Percentiles rank a stretch among this genome's conserved stretches.
Conservation (phyloP, 345 rosid genomes). For the Eucalyptus cloeziana region DNA sequence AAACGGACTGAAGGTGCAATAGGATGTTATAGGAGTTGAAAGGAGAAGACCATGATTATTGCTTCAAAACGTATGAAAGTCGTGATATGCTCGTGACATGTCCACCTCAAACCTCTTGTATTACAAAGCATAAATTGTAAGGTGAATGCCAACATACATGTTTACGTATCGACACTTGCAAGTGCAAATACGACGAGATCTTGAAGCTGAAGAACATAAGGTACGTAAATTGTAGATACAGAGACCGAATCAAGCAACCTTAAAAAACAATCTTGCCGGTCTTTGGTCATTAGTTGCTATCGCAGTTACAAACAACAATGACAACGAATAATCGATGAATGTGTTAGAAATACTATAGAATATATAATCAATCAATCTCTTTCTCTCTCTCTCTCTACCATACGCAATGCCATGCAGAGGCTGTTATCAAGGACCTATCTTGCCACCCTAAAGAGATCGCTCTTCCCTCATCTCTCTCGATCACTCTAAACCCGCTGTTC, state of each 20-base stretch:
- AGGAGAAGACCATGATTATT: background rate
- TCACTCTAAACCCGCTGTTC: constrained; percentile 28
- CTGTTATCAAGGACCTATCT: constrained; percentile 43
- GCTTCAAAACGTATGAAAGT: background rate
- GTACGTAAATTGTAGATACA: background rate
- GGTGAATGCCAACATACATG: background rate
- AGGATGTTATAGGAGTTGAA: background rate
- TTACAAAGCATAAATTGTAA: background rate
- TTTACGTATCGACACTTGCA: background rate
- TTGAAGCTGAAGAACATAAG: background rate
- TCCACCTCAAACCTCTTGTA: background rate
- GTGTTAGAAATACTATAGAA: background rate
- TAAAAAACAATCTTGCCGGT: background rate
- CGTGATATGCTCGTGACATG: background rate
- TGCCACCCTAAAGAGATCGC: constrained; percentile 57
- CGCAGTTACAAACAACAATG: background rate
- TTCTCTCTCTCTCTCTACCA: background rate
- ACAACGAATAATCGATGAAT: background rate
- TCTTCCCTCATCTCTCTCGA: constrained; percentile 42
- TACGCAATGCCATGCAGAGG: constrained; percentile 51
- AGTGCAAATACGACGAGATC: background rate
- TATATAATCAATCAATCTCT: background rate
- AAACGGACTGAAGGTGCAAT: background rate
- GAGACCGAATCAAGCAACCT: background rate
- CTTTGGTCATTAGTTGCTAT: background rate